phyloP scores from a whole-genome alignment of 805 yeast genomes.

The Kodamaea restingae region DNA sequence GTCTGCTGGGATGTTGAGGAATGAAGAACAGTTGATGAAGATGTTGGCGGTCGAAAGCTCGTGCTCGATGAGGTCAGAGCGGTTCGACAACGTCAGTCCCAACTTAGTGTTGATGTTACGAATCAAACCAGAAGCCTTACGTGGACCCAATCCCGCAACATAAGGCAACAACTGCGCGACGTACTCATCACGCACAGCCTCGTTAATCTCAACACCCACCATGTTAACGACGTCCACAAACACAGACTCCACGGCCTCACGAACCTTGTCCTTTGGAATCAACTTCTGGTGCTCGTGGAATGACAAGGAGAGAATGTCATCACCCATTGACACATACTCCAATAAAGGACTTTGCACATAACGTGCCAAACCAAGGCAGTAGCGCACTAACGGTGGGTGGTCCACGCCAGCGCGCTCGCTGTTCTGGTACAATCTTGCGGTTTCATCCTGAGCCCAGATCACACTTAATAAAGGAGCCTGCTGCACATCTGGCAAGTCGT shows the following conservation, averaged over 20 bases:
- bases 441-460: slow-evolving; percentile 87
- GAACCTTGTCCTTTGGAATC: slow-evolving; percentile 58
- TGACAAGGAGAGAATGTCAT: slow-evolving; percentile 63
- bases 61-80: slow-evolving; percentile 81
- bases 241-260: slow-evolving; percentile 68
- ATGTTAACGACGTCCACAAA: slow-evolving; percentile 87
- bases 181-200: slow-evolving; percentile 74
- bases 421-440: slow-evolving; percentile 82
- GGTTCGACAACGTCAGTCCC: slow-evolving; percentile 57
- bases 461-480: slow-evolving; percentile 59
- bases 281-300: slow-evolving; percentile 73
- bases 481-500: slow-evolving; percentile 36
- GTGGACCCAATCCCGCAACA: slow-evolving; percentile 90
- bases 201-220: slow-evolving; percentile 92
- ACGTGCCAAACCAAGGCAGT: slow-evolving; percentile 86
- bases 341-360: slow-evolving; percentile 89
- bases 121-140: slow-evolving; percentile 85
- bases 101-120: slow-evolving; percentile 66
- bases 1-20: slow-evolving; percentile 72
- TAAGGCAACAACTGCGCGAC: slow-evolving; percentile 68
- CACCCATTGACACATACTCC: slow-evolving; percentile 79
- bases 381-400: slow-evolving; percentile 72
- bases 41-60: slow-evolving; percentile 75
- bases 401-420: slow-evolving; percentile 73
- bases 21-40: slow-evolving; percentile 89